These are phyloP conservation scores for Podospora fimiseda DNA, from an alignment of 495 filamentous ascomycete genomes.

Conservation along the genomic window DNA sequence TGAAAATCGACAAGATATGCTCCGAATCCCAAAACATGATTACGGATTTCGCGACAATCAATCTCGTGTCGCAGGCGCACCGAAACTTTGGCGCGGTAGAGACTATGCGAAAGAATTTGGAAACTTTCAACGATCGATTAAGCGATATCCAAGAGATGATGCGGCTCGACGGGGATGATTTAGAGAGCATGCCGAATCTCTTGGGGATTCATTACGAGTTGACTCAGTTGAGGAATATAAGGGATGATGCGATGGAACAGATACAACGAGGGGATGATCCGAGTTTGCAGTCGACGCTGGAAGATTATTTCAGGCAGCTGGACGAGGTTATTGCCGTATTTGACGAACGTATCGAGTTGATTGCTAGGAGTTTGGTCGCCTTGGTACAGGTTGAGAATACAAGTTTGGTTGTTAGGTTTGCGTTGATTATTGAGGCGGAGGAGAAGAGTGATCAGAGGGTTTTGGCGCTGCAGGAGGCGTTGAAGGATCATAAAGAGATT, in stretches of 20 bases:
- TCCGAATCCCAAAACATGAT: constrained; percentile 95
- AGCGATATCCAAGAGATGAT: constrained; percentile 68
- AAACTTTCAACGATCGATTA: constrained; percentile 73
- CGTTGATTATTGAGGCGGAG: constrained; percentile 87
- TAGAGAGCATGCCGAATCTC: constrained; percentile 86
- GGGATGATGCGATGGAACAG: constrained; percentile 94
- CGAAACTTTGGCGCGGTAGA: constrained; percentile 88
- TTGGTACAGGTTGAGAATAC: constrained; percentile 77
- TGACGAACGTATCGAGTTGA: constrained; percentile 84
- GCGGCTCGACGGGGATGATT: constrained; percentile 71
- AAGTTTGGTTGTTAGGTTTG: constrained; percentile 83
- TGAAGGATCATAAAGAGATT: constrained; percentile 91
- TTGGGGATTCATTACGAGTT: constrained; percentile 84
- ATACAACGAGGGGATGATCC: constrained; percentile 66
- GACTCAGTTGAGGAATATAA: constrained; percentile 83
- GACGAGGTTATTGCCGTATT: constrained; percentile 88
- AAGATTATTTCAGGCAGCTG: constrained; percentile 81
- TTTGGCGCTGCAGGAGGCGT: constrained; percentile 82
- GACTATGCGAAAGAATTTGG: constrained; percentile 82
- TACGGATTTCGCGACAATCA: constrained; percentile 93
- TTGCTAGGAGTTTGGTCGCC: constrained; percentile 84
- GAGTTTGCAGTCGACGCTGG: constrained; percentile 69
- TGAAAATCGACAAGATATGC: constrained; percentile 96
- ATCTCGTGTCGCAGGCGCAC: constrained; percentile 86
- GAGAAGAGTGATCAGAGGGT: constrained; percentile 92